These are phyloP conservation scores for Solanum verrucosum DNA, from an alignment of 257 asterid genomes.

Conservation along the genomic window DNA sequence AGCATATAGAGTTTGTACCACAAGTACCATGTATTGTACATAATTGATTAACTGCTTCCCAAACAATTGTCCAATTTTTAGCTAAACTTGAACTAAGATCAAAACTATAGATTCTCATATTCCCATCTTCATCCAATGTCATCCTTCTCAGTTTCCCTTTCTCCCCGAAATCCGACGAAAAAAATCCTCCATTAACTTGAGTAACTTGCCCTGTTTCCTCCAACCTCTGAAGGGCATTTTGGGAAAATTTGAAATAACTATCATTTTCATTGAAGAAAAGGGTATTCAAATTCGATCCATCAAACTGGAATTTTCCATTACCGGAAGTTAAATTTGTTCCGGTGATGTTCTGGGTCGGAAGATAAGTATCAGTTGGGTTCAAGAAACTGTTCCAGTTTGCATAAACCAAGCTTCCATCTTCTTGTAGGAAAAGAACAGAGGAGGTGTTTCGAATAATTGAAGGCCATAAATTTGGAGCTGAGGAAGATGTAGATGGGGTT, in stretches of 20 bases:
- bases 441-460: slow-evolving; percentile 14
- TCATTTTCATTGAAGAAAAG: slow-evolving; percentile 25
- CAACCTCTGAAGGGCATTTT: slow-evolving; percentile 23
- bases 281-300: slow-evolving; percentile 26
- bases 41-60: slow-evolving; percentile 53
- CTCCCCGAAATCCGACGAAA: slow-evolving; percentile 43
- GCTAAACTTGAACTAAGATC: slow-evolving; percentile 12
- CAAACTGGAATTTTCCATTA: slow-evolving; percentile 41
- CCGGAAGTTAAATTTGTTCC: slow-evolving; percentile 25
- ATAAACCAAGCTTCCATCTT: slow-evolving; percentile 44
- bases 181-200: slow-evolving; percentile 13
- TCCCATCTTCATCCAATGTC: slow-evolving; percentile 64
- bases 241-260: slow-evolving; percentile 34
- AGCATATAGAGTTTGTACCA: slow-evolving; percentile 55
- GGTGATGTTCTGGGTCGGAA: slow-evolving; percentile 45
- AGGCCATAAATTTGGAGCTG: slow-evolving; percentile 51
- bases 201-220: slow-evolving; percentile 31
- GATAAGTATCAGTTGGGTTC: slow-evolving; percentile 49
- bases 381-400: slow-evolving; percentile 52
- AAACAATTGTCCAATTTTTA: slow-evolving; percentile 39
- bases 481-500: slow-evolving; percentile 8
- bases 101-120: slow-evolving; percentile 53
- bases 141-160: slow-evolving; percentile 35
- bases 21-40: slow-evolving; percentile 59
- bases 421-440: slow-evolving; percentile 21